These are phyloP conservation scores for Berberis thunbergii DNA, from an alignment of 164 flowering plant species.

Conservation along the genomic window DNA sequence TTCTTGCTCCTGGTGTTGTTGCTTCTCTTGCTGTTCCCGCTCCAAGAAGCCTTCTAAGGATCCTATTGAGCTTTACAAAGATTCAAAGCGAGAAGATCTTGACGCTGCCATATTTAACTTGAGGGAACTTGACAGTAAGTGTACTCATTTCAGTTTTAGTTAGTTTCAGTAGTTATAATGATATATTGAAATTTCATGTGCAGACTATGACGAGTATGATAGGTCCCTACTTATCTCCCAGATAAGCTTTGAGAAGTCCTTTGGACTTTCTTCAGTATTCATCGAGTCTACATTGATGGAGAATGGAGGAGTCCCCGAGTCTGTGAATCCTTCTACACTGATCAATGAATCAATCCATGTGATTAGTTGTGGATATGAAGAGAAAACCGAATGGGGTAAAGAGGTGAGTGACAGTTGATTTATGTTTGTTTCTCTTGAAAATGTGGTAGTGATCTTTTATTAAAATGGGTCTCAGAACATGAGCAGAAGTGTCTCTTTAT, in stretches of 20 bases:
- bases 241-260: constrained; percentile 90
- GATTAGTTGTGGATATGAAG: constrained; percentile 94
- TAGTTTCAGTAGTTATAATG: constrained; percentile 2
- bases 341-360: constrained; percentile 96
- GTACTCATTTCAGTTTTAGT: not conserved
- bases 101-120: constrained; percentile 95
- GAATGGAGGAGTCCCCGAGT: constrained; percentile 84
- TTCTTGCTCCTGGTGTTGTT: constrained; percentile 52
- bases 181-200: not conserved
- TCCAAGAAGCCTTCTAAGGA: constrained; percentile 75
- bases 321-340: constrained; percentile 62
- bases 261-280: constrained; percentile 84
- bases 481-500: no score
- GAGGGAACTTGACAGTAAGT: constrained; percentile 81
- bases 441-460: no score
- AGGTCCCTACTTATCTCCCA: constrained; percentile 88
- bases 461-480: no score
- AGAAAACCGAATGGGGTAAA: constrained; percentile 97
- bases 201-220: constrained; percentile 90
- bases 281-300: constrained; percentile 96
- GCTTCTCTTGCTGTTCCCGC: constrained; percentile 56
- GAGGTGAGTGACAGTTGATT: constrained; percentile 34
- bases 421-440: not conserved
- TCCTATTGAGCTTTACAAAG: constrained; percentile 53
- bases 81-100: constrained; percentile 82